These are phyloP conservation scores for Mortierella sp. DNA, from an alignment of 371 early-diverging fungal species.

Conservation along the genomic window DNA sequence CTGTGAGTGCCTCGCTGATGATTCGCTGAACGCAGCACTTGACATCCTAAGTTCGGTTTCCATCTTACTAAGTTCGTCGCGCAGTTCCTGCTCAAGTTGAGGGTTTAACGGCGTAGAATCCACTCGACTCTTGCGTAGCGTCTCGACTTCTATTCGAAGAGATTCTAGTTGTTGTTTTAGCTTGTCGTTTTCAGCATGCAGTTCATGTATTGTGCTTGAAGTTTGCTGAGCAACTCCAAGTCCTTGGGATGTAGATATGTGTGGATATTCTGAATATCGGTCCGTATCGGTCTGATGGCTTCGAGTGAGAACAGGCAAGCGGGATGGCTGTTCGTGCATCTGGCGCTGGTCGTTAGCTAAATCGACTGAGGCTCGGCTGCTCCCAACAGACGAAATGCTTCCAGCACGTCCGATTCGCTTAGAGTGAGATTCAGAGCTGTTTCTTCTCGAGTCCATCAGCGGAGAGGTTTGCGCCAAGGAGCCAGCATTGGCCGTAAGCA, in stretches of 20 bases:
- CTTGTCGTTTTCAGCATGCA: constrained; percentile 16
- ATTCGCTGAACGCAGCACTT: not conserved
- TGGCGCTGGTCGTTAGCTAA: not conserved
- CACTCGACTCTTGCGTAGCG: not conserved
- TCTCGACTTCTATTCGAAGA: constrained; percentile 7
- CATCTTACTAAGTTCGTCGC: not conserved
- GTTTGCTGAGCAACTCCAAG: too few species aligned
- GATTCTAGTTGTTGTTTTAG: constrained; percentile 22
- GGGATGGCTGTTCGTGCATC: too few species aligned
- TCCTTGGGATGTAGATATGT: too few species aligned
- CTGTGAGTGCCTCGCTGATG: constrained; percentile 6
- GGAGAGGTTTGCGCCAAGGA: not conserved
- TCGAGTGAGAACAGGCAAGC: not conserved
- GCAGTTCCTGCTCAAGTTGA: constrained; percentile 1
- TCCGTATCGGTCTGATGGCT: not conserved
- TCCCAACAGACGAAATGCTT: not conserved
- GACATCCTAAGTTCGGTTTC: constrained; percentile 4
- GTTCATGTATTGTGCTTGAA: not conserved
- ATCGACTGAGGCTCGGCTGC: constrained; percentile 8
- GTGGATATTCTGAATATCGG: too few species aligned
- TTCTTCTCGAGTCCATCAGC: not conserved
- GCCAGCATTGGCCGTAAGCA: not conserved
- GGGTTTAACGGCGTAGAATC: not conserved
- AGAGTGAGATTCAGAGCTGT: not conserved
- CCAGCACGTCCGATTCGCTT: not conserved